Percentiles rank a stretch among this genome's conserved stretches.
Evolutionary conservation across 2,329 filamentous ascomycete genomes (phyloP).

Genomic region (Lithohypha guttulata): DNA sequence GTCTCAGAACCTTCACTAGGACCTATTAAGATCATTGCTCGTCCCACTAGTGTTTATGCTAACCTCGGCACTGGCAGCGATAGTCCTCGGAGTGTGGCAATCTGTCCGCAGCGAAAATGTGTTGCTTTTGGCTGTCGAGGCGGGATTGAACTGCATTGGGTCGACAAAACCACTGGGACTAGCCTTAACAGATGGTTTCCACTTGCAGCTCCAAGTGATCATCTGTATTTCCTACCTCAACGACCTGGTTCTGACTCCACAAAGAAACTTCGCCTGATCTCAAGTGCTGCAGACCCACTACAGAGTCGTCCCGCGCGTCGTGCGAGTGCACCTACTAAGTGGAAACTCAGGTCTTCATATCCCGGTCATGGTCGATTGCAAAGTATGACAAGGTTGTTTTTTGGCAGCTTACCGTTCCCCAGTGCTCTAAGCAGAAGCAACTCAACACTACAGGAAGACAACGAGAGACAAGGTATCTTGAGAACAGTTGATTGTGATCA

Average conservation of each 20-base stretch:
- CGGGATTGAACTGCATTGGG: conserved; percentile 55
- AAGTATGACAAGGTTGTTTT: conserved; percentile 20
- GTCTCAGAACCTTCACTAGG: neutral
- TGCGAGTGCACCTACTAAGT: conserved; percentile 19
- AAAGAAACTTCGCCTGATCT: conserved; percentile 52
- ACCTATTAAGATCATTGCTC: conserved; percentile 4
- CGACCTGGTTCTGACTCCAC: conserved; percentile 41
- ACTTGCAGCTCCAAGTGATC: conserved; percentile 32
- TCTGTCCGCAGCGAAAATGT: conserved; percentile 54
- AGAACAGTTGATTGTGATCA: conserved; percentile 44
- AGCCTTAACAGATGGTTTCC: conserved; percentile 31
- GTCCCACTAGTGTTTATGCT: conserved; percentile 28
- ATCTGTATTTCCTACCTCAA: conserved; percentile 48
- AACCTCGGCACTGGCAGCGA: conserved; percentile 51
- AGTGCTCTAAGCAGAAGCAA: conserved; percentile 4
- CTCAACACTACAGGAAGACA: conserved; percentile 9
- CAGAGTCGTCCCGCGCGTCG: conserved; percentile 7
- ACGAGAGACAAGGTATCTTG: conserved; percentile 25
- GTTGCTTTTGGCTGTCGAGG: conserved; percentile 55
- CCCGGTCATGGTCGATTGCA: conserved; percentile 13
- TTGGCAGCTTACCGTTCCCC: conserved; percentile 20
- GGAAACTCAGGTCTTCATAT: conserved; percentile 11
- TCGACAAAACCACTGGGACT: conserved; percentile 36
- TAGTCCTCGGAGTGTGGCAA: conserved; percentile 53
- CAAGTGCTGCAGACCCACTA: conserved; percentile 41